phyloP scores from a whole-genome alignment of 2,329 filamentous ascomycete species.

The Plenodomus lindquistii region DNA sequence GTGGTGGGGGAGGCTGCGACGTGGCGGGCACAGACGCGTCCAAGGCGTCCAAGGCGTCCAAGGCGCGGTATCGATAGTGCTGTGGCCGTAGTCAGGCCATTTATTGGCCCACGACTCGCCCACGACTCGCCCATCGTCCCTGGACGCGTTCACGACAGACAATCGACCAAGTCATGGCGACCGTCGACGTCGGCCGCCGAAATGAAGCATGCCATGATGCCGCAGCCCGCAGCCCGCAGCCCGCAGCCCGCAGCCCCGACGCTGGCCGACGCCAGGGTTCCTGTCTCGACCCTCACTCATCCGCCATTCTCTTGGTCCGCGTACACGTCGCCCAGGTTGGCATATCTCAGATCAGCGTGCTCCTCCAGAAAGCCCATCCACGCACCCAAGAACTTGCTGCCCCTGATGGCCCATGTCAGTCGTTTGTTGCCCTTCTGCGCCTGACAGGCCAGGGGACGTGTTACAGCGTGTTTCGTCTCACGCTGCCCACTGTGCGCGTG shows the following conservation, averaged over 20 bases:
- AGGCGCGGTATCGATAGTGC: neutral
- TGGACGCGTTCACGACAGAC: neutral
- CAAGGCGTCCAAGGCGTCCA: neutral
- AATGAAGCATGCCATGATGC: neutral
- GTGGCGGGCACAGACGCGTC: constrained; percentile 1
- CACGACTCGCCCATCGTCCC: neutral
- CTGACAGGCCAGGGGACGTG: constrained; percentile 13
- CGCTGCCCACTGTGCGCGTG: constrained; percentile 7
- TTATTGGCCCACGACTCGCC: neutral
- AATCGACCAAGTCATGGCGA: neutral
- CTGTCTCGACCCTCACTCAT: constrained; percentile 18
- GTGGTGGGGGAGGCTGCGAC: neutral
- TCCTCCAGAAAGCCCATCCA: constrained; percentile 96
- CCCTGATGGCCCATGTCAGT: constrained; percentile 55
- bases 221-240: too few species aligned
- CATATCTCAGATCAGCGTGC: constrained; percentile 86
- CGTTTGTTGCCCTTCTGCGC: constrained; percentile 7
- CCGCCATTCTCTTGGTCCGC: constrained; percentile 32
- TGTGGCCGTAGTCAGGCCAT: neutral
- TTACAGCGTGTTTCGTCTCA: constrained; percentile 20
- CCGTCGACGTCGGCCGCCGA: neutral
- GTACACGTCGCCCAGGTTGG: constrained; percentile 62
- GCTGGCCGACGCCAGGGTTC: neutral
- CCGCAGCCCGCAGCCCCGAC: neutral
- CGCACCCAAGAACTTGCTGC: constrained; percentile 79